Evolutionary conservation across 2,329 filamentous ascomycete species (phyloP).

Genomic region (Aspergillus clavatus): DNA sequence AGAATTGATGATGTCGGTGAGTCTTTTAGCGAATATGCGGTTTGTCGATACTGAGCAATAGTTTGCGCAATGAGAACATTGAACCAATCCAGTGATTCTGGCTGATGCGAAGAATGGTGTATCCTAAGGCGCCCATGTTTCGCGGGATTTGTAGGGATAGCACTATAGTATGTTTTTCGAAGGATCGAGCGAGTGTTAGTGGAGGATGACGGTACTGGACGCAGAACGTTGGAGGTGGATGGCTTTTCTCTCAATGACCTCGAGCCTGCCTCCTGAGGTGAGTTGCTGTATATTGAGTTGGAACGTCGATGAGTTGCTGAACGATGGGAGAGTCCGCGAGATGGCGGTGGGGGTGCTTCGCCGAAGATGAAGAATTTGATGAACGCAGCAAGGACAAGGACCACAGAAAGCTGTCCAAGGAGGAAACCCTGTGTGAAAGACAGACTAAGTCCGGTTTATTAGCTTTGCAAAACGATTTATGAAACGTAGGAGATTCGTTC

Average conservation of each 20-base stretch:
- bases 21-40: conserved; percentile 80
- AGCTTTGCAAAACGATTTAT: conserved; percentile 1
- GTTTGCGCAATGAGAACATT: conserved; percentile 96
- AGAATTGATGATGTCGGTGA: conserved; percentile 59
- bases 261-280: conserved; percentile 39
- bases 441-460: conserved; percentile 49
- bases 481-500: background rate
- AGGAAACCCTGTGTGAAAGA: conserved; percentile 94
- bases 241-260: conserved; percentile 44
- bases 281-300: conserved; percentile 52
- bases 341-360: conserved; percentile 78
- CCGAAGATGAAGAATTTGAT: conserved; percentile 99
- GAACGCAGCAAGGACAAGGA: conserved; percentile 85
- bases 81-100: conserved; percentile 97
- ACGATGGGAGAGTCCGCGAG: conserved; percentile 69
- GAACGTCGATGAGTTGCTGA: conserved; percentile 74
- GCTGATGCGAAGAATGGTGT: conserved; percentile 73
- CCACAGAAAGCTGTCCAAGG: conserved; percentile 86
- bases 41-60: conserved; percentile 88
- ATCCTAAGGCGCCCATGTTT: conserved; percentile 41
- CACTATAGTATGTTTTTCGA: conserved; percentile 93
- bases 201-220: conserved; percentile 69
- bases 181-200: conserved; percentile 79
- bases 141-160: conserved; percentile 38
- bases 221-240: conserved; percentile 63